Evolutionary conservation across 805 yeast genomes (phyloP).

Genomic region (Candida verbasci): DNA sequence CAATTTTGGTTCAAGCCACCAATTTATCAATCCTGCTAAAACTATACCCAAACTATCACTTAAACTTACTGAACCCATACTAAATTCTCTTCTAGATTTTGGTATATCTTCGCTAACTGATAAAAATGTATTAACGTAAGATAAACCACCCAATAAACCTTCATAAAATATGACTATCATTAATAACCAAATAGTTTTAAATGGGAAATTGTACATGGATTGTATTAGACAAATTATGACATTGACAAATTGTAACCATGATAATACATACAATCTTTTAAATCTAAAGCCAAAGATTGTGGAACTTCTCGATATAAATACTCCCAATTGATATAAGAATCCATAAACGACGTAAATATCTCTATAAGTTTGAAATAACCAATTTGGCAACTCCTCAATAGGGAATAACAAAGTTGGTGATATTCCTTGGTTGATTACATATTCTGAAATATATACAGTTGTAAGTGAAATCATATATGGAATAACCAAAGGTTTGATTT

Average conservation of each 20-base stretch:
- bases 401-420: constrained; percentile 86
- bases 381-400: constrained; percentile 55
- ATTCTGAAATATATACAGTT: constrained; percentile 81
- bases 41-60: constrained; percentile 81
- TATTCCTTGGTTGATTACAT: constrained; percentile 85
- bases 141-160: constrained; percentile 85
- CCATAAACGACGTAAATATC: constrained; percentile 92
- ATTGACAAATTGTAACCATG: constrained; percentile 65
- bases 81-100: constrained; percentile 33
- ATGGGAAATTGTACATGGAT: constrained; percentile 52
- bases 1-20: constrained; percentile 67
- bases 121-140: constrained; percentile 86
- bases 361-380: constrained; percentile 57
- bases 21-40: constrained; percentile 70
- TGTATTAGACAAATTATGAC: constrained; percentile 57
- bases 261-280: constrained; percentile 52
- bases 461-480: constrained; percentile 84
- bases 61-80: constrained; percentile 33
- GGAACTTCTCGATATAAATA: constrained; percentile 85
- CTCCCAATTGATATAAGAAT: constrained; percentile 87
- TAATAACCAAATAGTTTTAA: constrained; percentile 59
- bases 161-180: constrained; percentile 73
- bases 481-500: constrained; percentile 40
- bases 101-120: constrained; percentile 58
- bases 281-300: constrained; percentile 59